Evolutionary conservation across 208 protist species (phyloP), one percentile per base, ranked within the genome.

Genomic region (Crithidia sp.): DNA sequence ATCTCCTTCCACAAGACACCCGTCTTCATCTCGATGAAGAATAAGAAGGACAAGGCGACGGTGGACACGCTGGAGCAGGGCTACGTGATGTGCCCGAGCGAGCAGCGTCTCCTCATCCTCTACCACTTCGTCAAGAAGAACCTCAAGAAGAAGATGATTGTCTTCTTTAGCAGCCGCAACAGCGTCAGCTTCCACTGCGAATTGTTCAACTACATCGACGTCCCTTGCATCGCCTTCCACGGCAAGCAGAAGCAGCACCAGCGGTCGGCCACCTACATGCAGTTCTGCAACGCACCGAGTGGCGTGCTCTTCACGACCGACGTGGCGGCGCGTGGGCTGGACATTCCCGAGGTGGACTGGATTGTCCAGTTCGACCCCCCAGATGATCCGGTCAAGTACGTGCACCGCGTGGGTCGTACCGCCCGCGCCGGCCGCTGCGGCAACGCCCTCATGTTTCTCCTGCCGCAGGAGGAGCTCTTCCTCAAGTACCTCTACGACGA

Each of bases 351-450:
- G 39, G 98, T 99, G 12, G 98, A 99, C 91, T 99, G 98, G 98
- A 99, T 99, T 67, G 97, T 99, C 13, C 99, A 99, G 93, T 99
- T 98, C 82, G 99, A 99, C 77, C 98, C 99, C 8, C 98, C 99
- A 16, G 99, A 99, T 90, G 98, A 99, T 81, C 97, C 98, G n/a
- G 98, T 98, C 67, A 99, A 99, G 85, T 99, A 99, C 83, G 99
- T 99, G 65, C 99, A 99, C 82, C 91, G 99, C 57, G 99, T 99
- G 7, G 99, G 99, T 28, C 93, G 99, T 66, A 99, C 99, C 2
- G 99, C 98, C 7, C 94, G 99, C 75, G 98, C 97, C 12, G 95
- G 92, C 3, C 88, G 88, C 16, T 91, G 83, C 58, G 97, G 95
- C 41, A 95, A 90, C 76, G 97, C 96, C 12, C 88, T 99, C 5